Evolutionary conservation across 2,329 filamentous ascomycete species (phyloP).

Genomic region (Colletotrichum siamense): DNA sequence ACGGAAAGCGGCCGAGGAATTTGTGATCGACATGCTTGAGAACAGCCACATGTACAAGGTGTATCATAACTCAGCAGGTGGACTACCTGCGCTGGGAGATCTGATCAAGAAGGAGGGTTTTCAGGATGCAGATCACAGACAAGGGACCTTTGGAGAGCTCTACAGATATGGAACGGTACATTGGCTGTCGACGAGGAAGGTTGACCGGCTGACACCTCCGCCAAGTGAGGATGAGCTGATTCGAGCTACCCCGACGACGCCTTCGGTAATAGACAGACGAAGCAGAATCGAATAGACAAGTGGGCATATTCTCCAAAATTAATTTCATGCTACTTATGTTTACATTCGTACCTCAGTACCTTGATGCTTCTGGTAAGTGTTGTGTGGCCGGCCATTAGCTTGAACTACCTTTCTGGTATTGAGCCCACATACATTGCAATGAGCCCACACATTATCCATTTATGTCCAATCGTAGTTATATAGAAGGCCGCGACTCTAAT

Average conservation of each 20-base stretch:
- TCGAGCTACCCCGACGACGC: conserved; percentile 26
- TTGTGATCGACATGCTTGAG: conserved; percentile 37
- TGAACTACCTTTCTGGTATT: not conserved
- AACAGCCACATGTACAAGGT: conserved; percentile 41
- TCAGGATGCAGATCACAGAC: conserved; percentile 32
- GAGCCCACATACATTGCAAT: not conserved
- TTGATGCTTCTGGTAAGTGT: not conserved
- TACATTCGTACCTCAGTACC: not conserved
- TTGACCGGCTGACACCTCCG: conserved; percentile 29
- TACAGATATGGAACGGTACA: conserved; percentile 39
- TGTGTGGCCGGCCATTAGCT: not conserved
- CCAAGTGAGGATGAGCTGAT: conserved; percentile 27
- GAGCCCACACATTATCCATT: not conserved
- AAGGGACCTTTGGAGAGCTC: conserved; percentile 37
- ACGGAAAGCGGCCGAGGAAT: conserved; percentile 30
- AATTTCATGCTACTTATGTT: rapidly evolving
- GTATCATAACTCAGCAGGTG: conserved; percentile 39
- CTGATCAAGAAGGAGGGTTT: conserved; percentile 31
- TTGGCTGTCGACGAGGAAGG: conserved; percentile 33
- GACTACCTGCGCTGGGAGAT: conserved; percentile 34
- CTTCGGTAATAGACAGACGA: not conserved
- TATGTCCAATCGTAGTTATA: rapidly evolving
- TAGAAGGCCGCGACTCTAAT: not conserved
- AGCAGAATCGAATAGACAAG: not conserved
- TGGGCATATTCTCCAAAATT: rapidly evolving